These are phyloP conservation scores for Corchorus olitorius DNA, from an alignment of 345 rosid species.

Conservation along the genomic window DNA sequence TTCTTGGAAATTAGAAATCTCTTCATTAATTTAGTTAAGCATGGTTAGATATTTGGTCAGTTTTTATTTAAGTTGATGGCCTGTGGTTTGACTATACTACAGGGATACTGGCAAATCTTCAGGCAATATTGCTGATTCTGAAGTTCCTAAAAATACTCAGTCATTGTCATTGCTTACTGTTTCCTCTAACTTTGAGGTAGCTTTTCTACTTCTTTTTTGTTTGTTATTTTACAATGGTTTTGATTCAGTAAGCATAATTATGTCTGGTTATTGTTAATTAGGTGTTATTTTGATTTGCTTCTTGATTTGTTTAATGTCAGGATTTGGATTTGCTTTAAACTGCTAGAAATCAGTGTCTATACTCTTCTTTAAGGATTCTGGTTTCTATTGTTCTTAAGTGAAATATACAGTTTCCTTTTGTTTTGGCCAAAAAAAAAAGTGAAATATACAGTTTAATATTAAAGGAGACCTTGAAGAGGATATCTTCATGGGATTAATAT, in stretches of 20 bases:
- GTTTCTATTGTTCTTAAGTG: not conserved
- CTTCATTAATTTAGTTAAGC: constrained; percentile 10
- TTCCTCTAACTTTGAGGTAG: constrained; percentile 85
- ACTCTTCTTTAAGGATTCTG: not conserved
- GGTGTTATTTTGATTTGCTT: not conserved
- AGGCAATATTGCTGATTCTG: constrained; percentile 46
- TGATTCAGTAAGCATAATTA: not conserved
- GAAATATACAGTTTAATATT: not conserved
- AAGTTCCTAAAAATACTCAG: constrained; percentile 51
- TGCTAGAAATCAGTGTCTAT: not conserved
- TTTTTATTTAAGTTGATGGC: constrained; percentile 16
- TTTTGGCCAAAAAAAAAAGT: no score
- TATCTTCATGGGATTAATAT: not conserved
- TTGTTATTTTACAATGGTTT: not conserved
- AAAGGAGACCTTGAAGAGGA: not conserved
- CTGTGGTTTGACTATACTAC: constrained; percentile 30
- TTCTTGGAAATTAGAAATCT: not conserved
- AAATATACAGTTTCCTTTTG: not conserved
- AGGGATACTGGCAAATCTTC: constrained; percentile 62
- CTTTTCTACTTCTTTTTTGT: constrained; percentile 6
- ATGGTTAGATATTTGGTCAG: not conserved
- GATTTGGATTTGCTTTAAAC: constrained; percentile 1
- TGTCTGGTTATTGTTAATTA: not conserved
- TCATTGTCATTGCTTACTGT: constrained; percentile 53
- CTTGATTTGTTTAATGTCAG: constrained; percentile 1